Base-by-base conservation (phyloP, 139 green algal genomes). In the Chlorella sp. region DNA sequence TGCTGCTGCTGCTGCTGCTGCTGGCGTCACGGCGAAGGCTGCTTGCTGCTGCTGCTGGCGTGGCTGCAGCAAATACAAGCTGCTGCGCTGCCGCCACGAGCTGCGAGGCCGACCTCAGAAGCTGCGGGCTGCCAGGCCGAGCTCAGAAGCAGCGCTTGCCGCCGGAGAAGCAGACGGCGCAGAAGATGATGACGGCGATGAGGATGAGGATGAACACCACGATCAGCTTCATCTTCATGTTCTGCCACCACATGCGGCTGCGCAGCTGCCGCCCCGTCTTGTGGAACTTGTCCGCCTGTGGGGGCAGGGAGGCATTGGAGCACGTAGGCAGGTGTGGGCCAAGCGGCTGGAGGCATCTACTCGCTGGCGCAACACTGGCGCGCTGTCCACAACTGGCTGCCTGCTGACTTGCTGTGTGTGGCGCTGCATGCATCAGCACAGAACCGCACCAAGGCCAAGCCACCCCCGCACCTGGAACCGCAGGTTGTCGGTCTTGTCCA, bases 401-500 rank as follows among this genome's bases (percentile, higher is more conserved):
- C n/a, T n/a, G n/a, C n/a, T n/a, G n/a, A n/a, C n/a, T n/a, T n/a
- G n/a, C n/a, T n/a, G n/a, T n/a, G n/a, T n/a, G n/a, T n/a, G n/a
- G n/a, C n/a, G n/a, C n/a, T n/a, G n/a, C n/a, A n/a, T n/a, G n/a
- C n/a, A n/a, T n/a, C n/a, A n/a, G n/a, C n/a, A n/a, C n/a, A n/a
- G n/a, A n/a, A n/a, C n/a, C n/a, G n/a, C n/a, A n/a, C n/a, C n/a
- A n/a, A n/a, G n/a, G n/a, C n/a, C n/a, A n/a, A n/a, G n/a, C n/a
- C n/a, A n/a, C n/a, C n/a, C n/a, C n/a, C 5, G 1, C 34, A 95
- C 95, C 92, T 98, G 95, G 73, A 93, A 95, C 44, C 96, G 94
- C 64, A 99, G 93, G 84, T 97, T 96, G 78, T 99, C 97, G 16
- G 97, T 98, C 86, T 99, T 99, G 88, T 98, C 97, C 69, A 98